Percentiles rank a stretch among this genome's conserved stretches.
These are phyloP conservation scores for Leishmania arabica DNA, from an alignment of 208 protist species.

Conservation along the genomic window DNA sequence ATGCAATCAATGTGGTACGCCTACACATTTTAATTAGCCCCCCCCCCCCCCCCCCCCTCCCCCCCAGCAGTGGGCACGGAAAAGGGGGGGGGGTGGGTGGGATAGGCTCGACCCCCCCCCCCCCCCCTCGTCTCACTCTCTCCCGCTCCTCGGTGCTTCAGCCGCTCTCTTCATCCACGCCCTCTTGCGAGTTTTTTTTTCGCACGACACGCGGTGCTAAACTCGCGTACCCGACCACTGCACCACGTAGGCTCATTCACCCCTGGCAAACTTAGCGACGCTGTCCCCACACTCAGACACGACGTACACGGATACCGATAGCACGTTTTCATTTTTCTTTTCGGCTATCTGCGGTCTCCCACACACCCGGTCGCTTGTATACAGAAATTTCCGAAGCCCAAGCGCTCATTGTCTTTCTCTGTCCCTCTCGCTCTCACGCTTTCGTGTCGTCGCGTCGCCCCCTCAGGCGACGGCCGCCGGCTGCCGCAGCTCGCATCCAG, in stretches of 20 bases:
- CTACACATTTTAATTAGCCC: background rate
- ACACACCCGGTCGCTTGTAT: background rate
- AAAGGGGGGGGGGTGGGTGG: too few species aligned
- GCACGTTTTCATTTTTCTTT: background rate
- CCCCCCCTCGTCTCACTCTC: background rate
- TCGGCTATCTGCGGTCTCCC: background rate
- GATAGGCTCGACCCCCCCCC: too few species aligned
- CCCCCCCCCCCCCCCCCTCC: too few species aligned
- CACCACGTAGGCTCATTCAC: background rate
- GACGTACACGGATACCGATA: background rate
- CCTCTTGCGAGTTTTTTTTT: background rate
- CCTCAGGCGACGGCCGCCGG: background rate
- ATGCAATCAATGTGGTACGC: background rate
- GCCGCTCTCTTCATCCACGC: background rate
- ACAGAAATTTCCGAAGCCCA: background rate
- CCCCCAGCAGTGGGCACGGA: too few species aligned
- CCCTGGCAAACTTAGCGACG: background rate
- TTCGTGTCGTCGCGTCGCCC: background rate
- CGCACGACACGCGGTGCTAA: background rate
- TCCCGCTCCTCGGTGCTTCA: background rate
- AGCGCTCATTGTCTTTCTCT: background rate
- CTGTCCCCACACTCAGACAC: background rate
- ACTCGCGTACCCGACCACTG: background rate
- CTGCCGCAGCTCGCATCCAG: background rate
- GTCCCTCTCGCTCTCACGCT: background rate